Evolutionary conservation across 192 early-diverging fungal species (phyloP).

Genomic region (Lobulomyces angularis): DNA sequence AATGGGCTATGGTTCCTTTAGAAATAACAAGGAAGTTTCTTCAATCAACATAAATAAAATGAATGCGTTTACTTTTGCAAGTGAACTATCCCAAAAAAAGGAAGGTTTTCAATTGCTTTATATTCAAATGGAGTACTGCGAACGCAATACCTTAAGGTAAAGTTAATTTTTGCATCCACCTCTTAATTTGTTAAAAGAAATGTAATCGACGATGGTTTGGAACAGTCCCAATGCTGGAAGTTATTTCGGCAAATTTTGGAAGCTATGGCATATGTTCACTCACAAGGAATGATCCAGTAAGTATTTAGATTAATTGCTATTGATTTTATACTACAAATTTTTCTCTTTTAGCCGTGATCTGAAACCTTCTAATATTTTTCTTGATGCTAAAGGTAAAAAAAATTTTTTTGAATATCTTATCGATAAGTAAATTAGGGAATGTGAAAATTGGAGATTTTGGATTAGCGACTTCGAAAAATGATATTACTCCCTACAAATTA

Average conservation of each 20-base stretch:
- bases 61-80: background rate
- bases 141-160: constrained; percentile 73
- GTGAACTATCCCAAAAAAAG: background rate
- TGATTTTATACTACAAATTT: constrained; percentile 27
- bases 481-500: no score
- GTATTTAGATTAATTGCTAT: no score
- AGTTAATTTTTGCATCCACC: background rate
- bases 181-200: background rate
- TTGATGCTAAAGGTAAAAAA: constrained; percentile 25
- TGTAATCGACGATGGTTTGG: constrained; percentile 58
- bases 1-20: background rate
- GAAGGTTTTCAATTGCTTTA: constrained; percentile 43
- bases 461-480: constrained; percentile 52
- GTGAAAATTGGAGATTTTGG: constrained; percentile 68
- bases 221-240: constrained; percentile 58
- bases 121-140: constrained; percentile 99
- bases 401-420: no score
- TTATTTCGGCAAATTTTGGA: constrained; percentile 84
- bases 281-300: constrained; percentile 64
- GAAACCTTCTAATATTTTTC: constrained; percentile 56
- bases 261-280: constrained; percentile 78
- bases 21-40: background rate
- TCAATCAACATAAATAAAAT: background rate
- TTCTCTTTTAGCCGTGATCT: constrained; percentile 70
- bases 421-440: no score